A percentile compares a stretch with the other conserved stretches of the same genome.
phyloP scores from a whole-genome alignment of 768 basidiomycete species.

The Hydnum rufescens region DNA sequence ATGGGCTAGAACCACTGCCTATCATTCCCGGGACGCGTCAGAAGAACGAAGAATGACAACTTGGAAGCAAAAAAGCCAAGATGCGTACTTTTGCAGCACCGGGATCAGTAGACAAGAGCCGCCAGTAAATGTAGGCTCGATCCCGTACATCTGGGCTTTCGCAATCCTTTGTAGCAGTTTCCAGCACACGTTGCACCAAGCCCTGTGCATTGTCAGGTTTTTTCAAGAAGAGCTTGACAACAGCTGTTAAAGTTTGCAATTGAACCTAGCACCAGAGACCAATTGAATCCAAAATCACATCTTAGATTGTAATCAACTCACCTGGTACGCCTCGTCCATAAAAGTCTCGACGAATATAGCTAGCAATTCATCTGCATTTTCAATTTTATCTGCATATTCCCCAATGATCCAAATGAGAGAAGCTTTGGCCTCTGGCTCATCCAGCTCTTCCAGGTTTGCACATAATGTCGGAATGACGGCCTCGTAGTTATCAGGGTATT shows the following conservation, averaged over 20 bases:
- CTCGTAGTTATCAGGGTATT: slow-evolving; percentile 91
- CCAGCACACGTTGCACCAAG: slow-evolving; percentile 77
- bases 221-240: slow-evolving; percentile 90
- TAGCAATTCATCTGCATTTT: slow-evolving; percentile 87
- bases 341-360: slow-evolving; percentile 82
- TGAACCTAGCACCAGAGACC: slow-evolving; percentile 23
- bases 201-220: slow-evolving; percentile 86
- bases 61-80: neutral
- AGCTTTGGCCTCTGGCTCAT: slow-evolving; percentile 96
- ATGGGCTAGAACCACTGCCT: slow-evolving; percentile 76
- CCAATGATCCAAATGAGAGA: slow-evolving; percentile 99
- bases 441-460: slow-evolving; percentile 85
- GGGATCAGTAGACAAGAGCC: slow-evolving; percentile 83
- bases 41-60: too few species aligned
- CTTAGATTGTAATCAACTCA: slow-evolving; percentile 19
- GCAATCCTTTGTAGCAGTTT: slow-evolving; percentile 91
- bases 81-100: slow-evolving; percentile 69
- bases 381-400: slow-evolving; percentile 93
- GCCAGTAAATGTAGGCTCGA: slow-evolving; percentile 96
- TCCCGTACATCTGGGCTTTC: slow-evolving; percentile 95
- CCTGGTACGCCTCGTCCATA: slow-evolving; percentile 82
- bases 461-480: slow-evolving; percentile 92
- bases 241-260: slow-evolving; percentile 66
- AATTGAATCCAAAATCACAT: neutral
- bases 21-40: neutral